Evolutionary conservation across 176 grass and related monocot species (phyloP), one percentile per base, ranked within the genome.

Genomic region (Chrysopogon serrulatus): DNA sequence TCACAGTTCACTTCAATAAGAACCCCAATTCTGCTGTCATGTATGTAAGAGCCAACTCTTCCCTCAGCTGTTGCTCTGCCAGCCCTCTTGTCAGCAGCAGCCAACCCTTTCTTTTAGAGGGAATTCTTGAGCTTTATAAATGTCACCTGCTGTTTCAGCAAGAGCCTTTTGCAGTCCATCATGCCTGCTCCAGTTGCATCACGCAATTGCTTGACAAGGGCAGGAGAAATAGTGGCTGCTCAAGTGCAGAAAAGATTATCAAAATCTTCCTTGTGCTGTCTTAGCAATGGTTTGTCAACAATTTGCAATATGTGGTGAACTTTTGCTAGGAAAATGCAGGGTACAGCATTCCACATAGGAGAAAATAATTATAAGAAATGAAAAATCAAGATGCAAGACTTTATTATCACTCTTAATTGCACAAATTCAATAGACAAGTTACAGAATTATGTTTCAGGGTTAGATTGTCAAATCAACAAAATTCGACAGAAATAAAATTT

Each of bases 111-210:
- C 83, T 94, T 99, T 43, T 23, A 98, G n/a, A n/a, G n/a, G 91
- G 47, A 87, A 93, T 82, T 96, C 96, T 87, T 99, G 93, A 17
- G 96, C 56, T 60, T 60, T 60, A 27, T 60, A n/a, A 13, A 60
- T 60, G 56, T 60, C n/a, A 60, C 56, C 56, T 4, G 2, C 56
- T 1, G 56, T 90, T 85, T 86, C 93, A 68, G 87, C 78, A 87
- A 99, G 89, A 82, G 96, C 96, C 81, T 99, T 99, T 99, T 99
- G 75, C 96, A 99, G 84, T 99, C 96, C 96, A 96, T 99, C 96
- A 99, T 96, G 70, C 96, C 96, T 60, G 91, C 96, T 72, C 96
- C 96, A 45, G 93, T 99, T 88, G 89, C 93, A 44, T 99, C 96
- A 37, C 96, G 91, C 73, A 99, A 87, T 92, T 99, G 93, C 85